phyloP scores from a whole-genome alignment of 805 yeast species.

The Scheffersomyces amazonensis region DNA sequence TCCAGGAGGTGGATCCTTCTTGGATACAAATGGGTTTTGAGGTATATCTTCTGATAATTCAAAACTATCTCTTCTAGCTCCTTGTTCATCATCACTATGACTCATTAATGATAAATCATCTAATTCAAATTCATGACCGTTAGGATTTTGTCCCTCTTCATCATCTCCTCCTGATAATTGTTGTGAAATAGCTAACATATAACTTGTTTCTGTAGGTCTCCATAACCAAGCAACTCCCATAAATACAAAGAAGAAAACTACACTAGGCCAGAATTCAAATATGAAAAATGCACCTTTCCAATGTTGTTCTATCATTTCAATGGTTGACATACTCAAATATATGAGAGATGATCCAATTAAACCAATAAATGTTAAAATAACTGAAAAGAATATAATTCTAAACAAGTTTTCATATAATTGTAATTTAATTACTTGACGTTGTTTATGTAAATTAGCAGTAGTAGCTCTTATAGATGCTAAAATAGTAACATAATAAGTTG shows the following conservation, averaged over 20 bases:
- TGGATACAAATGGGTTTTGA: slow-evolving; percentile 7
- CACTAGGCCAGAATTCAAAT: slow-evolving; percentile 92
- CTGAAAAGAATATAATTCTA: slow-evolving; percentile 68
- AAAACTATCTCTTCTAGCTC: slow-evolving; percentile 27
- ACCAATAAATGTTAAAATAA: slow-evolving; percentile 69
- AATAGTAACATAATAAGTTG: slow-evolving; percentile 71
- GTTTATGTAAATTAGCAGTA: slow-evolving; percentile 68
- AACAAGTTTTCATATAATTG: slow-evolving; percentile 80
- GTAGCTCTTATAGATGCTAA: slow-evolving; percentile 74
- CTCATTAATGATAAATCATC: slow-evolving; percentile 56
- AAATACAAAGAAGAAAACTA: slow-evolving; percentile 81
- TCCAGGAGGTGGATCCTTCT: slow-evolving; percentile 25
- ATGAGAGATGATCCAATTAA: slow-evolving; percentile 67
- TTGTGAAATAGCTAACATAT: slow-evolving; percentile 90
- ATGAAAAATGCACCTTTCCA: slow-evolving; percentile 92
- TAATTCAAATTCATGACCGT: slow-evolving; percentile 56
- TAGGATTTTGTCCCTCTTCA: slow-evolving; percentile 19
- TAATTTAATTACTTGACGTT: slow-evolving; percentile 89
- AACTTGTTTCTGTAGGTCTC: slow-evolving; percentile 97
- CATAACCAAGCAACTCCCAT: slow-evolving; percentile 83
- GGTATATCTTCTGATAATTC: slow-evolving; percentile 26
- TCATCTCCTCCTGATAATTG: slow-evolving; percentile 81
- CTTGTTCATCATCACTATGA: slow-evolving; percentile 39
- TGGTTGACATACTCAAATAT: slow-evolving; percentile 68
- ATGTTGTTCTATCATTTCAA: slow-evolving; percentile 76